Evolutionary conservation across 208 protist genomes (phyloP), one percentile per base, ranked within the genome.

Genomic region (Lotmaria passim): DNA sequence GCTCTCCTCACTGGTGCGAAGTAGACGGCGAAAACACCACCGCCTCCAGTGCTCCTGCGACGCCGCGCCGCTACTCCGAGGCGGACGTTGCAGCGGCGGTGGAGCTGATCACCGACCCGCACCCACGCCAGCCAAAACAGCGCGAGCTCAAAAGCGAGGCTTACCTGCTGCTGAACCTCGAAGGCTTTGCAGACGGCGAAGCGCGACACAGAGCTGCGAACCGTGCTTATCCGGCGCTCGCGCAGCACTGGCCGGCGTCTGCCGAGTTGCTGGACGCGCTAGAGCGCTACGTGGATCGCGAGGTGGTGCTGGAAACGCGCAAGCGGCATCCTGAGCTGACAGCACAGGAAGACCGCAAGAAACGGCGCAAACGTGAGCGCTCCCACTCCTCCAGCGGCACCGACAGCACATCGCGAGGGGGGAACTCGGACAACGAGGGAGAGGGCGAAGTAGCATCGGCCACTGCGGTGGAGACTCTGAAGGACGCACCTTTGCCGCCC

Each of bases 131-230:
- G 21, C 71, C 71, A 51, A 46, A 41, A 21, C 52, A 65, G 52
- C 71, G 63, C 4, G 86, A 91, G 58, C 73, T 91, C 10, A 36
- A 57, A 23, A 81, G 58, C 28, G 78, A 66, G n/a, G 86, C 83
- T 1, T 92, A 83, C 48, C 58, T 79, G 24, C 38, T 88, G 12
- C 66, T 92, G 28, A 70, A 87, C 33, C 48, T 92, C 24, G 83
- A 87, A 28, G 58, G 46, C 36, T 92, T 81, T 39, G 63, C 38
- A 15, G 84, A 81, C 51, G 87, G 73, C 21, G 61, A 69, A 30
- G 46, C 71, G 33, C 78, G 75, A 41, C 81, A 83, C 44, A 73
- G 75, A 38, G 86, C 85, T 11, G 83, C 64, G 8, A 87, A 92
- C 64, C 62, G 80, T 6, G 86, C 86, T 7, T 82, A 87, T 53